Evolutionary conservation across 495 filamentous ascomycete species (phyloP), one percentile per base, ranked within the genome.

Genomic region (Penicillium desertorum): DNA sequence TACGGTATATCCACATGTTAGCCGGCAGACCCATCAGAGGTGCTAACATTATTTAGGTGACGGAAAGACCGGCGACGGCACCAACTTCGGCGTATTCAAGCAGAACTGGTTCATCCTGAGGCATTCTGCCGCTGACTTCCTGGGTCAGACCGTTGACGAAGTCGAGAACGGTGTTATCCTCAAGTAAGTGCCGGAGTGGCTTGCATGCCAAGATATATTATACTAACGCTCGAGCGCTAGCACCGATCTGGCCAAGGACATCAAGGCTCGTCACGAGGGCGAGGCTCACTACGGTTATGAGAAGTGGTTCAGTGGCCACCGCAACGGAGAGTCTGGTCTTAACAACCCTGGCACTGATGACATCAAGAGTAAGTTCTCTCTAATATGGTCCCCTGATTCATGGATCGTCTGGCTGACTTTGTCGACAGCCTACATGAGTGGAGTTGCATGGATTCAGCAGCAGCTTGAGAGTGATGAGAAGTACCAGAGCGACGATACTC

Each of bases 31-130:
- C 3, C 3, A 41, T 1, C 12, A 29, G 1, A 8, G 25, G 7
- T 29, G 34, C 46, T 64, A 49, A 67, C 32, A 17, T 10, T 17
- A n/a, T 9, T 36, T 45, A 71, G 66, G 69, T 29, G 67, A 71
- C 30, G 67, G 64, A 3, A 71, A 71, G 59, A 63, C 57, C 10
- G 64, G 66, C 10, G 69, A 70, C 17, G 45, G 58, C 17, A 67
- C 67, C 32, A 71, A 71, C 58, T 71, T 69, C 46, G 66, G 69
- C 20, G 64, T 71, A 17, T 71, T 71, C 63, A 71, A 71, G 66
- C 70, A 78, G 60, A 76, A 75, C 49, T 73, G 72, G 71, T 66
- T 58, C 53, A 74, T 76, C 58, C 62, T 74, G 54, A 67, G 69
- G 22, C 46, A 52, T n/a, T 68, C 63, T 29, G 51, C 68, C 0